phyloP scores from a whole-genome alignment of 495 filamentous ascomycete species.

The Hypoxylon fragiforme region DNA sequence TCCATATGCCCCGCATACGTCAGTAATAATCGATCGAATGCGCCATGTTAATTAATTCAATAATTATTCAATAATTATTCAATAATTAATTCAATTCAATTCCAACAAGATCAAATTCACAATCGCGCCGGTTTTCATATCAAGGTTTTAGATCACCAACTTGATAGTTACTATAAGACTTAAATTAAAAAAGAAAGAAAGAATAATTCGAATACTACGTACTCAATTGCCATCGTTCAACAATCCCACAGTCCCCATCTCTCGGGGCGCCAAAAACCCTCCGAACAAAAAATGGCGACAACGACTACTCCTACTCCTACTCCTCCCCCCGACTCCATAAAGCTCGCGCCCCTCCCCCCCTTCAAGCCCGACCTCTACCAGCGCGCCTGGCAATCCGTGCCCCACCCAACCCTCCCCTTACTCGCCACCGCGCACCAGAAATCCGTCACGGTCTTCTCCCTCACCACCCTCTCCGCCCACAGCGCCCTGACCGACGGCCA shows the following conservation, averaged over 20 bases:
- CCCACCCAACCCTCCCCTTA: constrained; percentile 85
- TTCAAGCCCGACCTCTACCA: constrained; percentile 72
- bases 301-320: too few species aligned
- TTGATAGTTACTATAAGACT: too few species aligned
- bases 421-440: constrained; percentile 87
- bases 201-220: too few species aligned
- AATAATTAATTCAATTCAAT: too few species aligned
- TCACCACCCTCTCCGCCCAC: constrained; percentile 74
- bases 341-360: constrained; percentile 45
- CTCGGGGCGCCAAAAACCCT: not conserved
- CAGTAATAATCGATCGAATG: constrained; percentile 17
- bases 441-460: constrained; percentile 83
- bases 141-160: too few species aligned
- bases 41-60: not conserved
- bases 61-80: too few species aligned
- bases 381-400: constrained; percentile 81
- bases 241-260: too few species aligned
- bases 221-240: too few species aligned
- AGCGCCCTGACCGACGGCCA: constrained; percentile 84
- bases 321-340: constrained; percentile 11
- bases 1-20: constrained; percentile 35
- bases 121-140: not conserved
- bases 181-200: too few species aligned
- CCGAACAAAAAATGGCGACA: constrained; percentile 20
- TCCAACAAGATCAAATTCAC: not conserved